Conservation (phyloP, 768 basidiomycete genomes). For the Rhizopogon vulgaris region DNA sequence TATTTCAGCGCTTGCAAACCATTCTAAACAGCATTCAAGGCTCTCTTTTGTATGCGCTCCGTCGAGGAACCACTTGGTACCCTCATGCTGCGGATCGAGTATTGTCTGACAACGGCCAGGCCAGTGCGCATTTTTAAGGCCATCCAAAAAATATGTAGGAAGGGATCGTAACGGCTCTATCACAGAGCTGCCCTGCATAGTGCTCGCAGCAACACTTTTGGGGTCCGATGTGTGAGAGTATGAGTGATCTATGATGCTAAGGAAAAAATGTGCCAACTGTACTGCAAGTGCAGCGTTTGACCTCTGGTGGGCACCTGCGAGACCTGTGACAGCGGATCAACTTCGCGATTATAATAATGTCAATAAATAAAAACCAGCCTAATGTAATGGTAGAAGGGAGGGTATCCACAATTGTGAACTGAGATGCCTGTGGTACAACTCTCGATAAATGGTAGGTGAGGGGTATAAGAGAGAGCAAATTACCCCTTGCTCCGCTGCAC, state of each 20-base stretch:
- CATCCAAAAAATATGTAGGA: conserved; percentile 48
- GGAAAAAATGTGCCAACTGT: conserved; percentile 60
- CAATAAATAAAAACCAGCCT: conserved; percentile 34
- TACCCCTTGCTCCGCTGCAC: conserved; percentile 65
- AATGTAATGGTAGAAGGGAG: conserved; percentile 50
- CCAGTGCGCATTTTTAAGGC: conserved; percentile 72
- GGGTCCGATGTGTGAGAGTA: not conserved
- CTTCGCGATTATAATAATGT: not conserved
- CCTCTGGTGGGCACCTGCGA: conserved; percentile 80
- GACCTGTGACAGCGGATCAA: conserved; percentile 39
- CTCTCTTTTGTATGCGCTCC: conserved; percentile 96
- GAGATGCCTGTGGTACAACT: conserved; percentile 44
- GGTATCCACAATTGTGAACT: conserved; percentile 57
- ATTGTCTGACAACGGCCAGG: conserved; percentile 93
- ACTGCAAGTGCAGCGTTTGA: conserved; percentile 88
- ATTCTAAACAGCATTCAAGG: conserved; percentile 77
- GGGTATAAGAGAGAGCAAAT: conserved; percentile 1
- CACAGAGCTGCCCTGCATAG: not conserved
- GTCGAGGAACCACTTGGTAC: conserved; percentile 83
- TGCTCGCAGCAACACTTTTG: not conserved
- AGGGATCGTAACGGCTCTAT: conserved; percentile 26
- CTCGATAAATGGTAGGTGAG: not conserved
- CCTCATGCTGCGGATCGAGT: conserved; percentile 44
- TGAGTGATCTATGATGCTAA: conserved; percentile 29
- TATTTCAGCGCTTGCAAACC: conserved; percentile 69